A percentile compares a stretch with the other conserved stretches of the same genome.
These are phyloP conservation scores for Endoconidiophora laricicola DNA, from an alignment of 2,329 filamentous ascomycete genomes.

Conservation along the genomic window DNA sequence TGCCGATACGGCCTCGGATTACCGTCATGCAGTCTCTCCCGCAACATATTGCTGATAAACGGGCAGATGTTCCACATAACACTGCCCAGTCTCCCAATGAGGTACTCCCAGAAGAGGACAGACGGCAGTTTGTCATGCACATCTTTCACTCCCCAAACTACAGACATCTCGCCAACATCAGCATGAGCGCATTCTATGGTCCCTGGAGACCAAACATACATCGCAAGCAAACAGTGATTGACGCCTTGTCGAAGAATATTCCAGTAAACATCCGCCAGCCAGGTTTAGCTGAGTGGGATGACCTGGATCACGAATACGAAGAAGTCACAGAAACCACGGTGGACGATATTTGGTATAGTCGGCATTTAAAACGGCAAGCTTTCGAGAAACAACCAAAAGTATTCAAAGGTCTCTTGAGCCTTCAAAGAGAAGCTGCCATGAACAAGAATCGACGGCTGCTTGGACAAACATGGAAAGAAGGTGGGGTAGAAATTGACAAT, in stretches of 20 bases:
- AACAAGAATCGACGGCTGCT: too few relatives aligned
- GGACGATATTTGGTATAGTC: slow-evolving; percentile 2
- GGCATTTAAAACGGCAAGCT: not conserved
- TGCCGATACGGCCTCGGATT: not conserved
- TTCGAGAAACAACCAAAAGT: slow-evolving; percentile 1
- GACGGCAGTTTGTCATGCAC: slow-evolving; percentile 26
- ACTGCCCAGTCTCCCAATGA: slow-evolving; percentile 17
- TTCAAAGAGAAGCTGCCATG: not conserved
- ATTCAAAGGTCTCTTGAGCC: not conserved
- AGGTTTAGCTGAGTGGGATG: slow-evolving; percentile 30
- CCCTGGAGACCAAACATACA: slow-evolving; percentile 24
- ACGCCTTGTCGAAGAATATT: slow-evolving; percentile 23
- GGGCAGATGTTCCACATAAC: slow-evolving; percentile 17
- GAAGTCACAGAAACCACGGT: slow-evolving; percentile 6
- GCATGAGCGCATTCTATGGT: slow-evolving; percentile 22
- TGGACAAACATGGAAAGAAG: too few relatives aligned
- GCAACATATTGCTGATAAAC: slow-evolving; percentile 5
- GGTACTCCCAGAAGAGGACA: slow-evolving; percentile 7
- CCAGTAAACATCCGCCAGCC: slow-evolving; percentile 23
- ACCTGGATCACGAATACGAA: slow-evolving; percentile 16
- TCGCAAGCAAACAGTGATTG: slow-evolving; percentile 22
- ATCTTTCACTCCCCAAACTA: slow-evolving; percentile 25
- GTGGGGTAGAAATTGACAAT: too few relatives aligned
- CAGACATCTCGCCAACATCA: slow-evolving; percentile 23
- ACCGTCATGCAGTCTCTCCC: slow-evolving; percentile 11